These are phyloP conservation scores for Fraxinus quadrangulata DNA, from an alignment of 257 asterid species.

Conservation along the genomic window DNA sequence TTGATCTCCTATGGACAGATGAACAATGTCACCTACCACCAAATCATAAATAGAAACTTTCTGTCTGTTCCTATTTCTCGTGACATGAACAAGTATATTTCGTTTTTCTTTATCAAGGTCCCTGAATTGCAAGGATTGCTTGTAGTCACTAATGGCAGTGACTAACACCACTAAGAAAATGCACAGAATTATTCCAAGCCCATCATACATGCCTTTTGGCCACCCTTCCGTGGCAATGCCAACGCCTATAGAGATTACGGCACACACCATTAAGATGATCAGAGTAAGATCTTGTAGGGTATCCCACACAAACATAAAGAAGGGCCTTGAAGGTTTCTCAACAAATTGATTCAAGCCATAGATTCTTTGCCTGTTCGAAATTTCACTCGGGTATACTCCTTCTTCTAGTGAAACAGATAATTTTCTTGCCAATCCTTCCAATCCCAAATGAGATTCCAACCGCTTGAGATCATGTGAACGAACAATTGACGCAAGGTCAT, in stretches of 20 bases:
- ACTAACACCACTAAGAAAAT: slow-evolving; percentile 68
- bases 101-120: slow-evolving; percentile 73
- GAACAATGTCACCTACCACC: slow-evolving; percentile 76
- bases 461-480: slow-evolving; percentile 59
- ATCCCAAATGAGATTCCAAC: slow-evolving; percentile 57
- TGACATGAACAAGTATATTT: slow-evolving; percentile 58
- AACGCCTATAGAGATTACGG: slow-evolving; percentile 64
- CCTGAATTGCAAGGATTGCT: slow-evolving; percentile 78
- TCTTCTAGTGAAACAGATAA: slow-evolving; percentile 51
- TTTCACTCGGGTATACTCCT: slow-evolving; percentile 52
- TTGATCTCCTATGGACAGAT: slow-evolving; percentile 73
- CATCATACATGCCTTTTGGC: slow-evolving; percentile 82
- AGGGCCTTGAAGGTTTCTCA: slow-evolving; percentile 65
- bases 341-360: slow-evolving; percentile 59
- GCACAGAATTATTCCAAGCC: slow-evolving; percentile 64
- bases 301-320: slow-evolving; percentile 77
- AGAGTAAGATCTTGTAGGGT: slow-evolving; percentile 79
- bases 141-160: slow-evolving; percentile 75
- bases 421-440: slow-evolving; percentile 51
- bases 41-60: slow-evolving; percentile 60
- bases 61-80: slow-evolving; percentile 51
- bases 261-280: slow-evolving; percentile 67
- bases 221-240: slow-evolving; percentile 82
- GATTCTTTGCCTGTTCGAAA: slow-evolving; percentile 42
- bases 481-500: slow-evolving; percentile 65